Base-by-base conservation (phyloP, 306 rosid species). In the Alnus glutinosa region DNA sequence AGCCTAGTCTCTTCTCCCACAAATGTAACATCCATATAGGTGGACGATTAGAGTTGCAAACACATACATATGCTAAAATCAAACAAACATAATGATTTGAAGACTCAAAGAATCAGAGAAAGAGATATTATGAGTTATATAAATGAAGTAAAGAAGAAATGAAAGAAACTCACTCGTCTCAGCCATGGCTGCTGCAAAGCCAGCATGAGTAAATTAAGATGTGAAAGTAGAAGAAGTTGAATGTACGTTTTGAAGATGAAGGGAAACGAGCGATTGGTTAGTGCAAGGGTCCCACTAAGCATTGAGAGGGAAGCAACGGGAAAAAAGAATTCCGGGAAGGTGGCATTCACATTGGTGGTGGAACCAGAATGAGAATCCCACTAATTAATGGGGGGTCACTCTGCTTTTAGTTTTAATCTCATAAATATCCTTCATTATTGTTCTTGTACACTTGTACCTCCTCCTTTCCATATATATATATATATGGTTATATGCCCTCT, bases 331-430 rank as follows among this genome's bases (percentile, higher is more conserved):
- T 74, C 63, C 44, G 16, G 57, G 44, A 23, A 23, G 28, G 28
- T 23, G 28, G 28, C 28, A 23, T 23, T 23, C 28, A 23, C 28
- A 23, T 23, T 23, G 28, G 28, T 23, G 83, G 81, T 90, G 90
- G 92, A 86, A 85, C 58, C 61, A 72, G 93, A 89, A 90, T 80
- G 77, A 86, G 89, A 90, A 89, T 86, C 90, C 94, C 97, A 90
- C 94, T 92, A 77, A 79, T 57, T 23, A 48, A 67, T 1, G 67
- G 46, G 67, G 46, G 73, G 78, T 67, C 74, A 80, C 28, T 78
- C 55, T 47, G 62, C 28, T 83, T 77, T 79, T 76, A 66, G 68
- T 83, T 75, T 23, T 23, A 23, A 23, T 23, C 28, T 23, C 28
- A 23, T 23, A 23, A 55, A 61, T 78, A 80, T 88, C 50, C 7